Conservation (phyloP, 352 stramenopile species). For the Pythium insidiosum region DNA sequence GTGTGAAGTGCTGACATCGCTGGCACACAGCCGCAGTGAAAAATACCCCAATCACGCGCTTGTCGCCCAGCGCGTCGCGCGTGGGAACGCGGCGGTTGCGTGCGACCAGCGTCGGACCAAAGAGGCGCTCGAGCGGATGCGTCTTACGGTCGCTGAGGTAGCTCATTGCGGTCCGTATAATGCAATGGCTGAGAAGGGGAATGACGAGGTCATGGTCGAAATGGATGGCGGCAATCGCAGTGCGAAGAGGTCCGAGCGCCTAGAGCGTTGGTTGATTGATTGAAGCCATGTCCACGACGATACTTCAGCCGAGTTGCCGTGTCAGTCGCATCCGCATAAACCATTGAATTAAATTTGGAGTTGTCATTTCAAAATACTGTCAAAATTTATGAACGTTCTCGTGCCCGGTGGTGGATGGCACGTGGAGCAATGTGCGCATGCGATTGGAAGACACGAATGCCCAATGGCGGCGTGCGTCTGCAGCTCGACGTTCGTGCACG, state of each 20-base stretch:
- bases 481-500: conserved; percentile 2
- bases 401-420: neutral
- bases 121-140: no score
- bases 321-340: no score
- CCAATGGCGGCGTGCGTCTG: conserved; percentile 12
- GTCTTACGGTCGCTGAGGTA: no score
- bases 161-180: no score
- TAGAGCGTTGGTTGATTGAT: no score
- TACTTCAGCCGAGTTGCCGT: no score
- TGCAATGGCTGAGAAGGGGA: no score
- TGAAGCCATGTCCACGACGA: no score
- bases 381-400: conserved; percentile 2
- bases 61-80: conserved; percentile 26
- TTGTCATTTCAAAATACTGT: neutral
- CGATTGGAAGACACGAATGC: conserved; percentile 16
- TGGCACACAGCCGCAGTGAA: conserved; percentile 45
- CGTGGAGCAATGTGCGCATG: conserved; percentile 15
- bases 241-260: no score
- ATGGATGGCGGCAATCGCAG: no score
- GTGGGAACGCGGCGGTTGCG: conserved; percentile 29
- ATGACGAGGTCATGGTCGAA: no score
- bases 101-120: conserved; percentile 22
- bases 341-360: no score
- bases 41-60: conserved; percentile 45
- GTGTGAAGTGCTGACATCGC: conserved; percentile 44